Base-by-base conservation (phyloP, 495 filamentous ascomycete species). In the Platismatia glauca region DNA sequence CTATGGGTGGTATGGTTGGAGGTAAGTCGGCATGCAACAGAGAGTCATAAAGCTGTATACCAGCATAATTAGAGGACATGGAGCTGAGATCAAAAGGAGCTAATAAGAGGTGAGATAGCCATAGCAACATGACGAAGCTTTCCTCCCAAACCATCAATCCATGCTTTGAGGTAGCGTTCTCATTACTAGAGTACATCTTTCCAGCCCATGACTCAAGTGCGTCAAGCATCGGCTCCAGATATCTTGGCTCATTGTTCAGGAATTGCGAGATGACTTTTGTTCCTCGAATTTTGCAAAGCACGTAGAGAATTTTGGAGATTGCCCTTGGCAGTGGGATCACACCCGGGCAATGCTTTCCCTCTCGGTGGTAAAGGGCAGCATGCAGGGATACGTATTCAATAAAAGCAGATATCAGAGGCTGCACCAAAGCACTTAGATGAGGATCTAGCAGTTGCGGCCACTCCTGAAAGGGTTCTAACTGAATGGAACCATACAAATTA, bases 401-500 rank as follows among this genome's bases (percentile, higher is more conserved):
- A 65, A 89, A 93, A 41, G 87, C 85, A 70, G 83, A 79, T 24
- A 89, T 85, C 53, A 97, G 78, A 11, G 81, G 77, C 38, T 88
- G 83, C 44, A 98, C 72, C 70, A 95, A 82, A 62, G 76, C 77
- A 62, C 85, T 82, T 52, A 99, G 81, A 71, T 94, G 79, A 1
- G 91, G 86, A 73, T 99, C 94, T n/a, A 99, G 83, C 7, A 99
- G 82, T 71, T 99, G 94, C 24, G 94, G 93, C 68, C 90, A 87
- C 76, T 97, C 94, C 79, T 96, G 94, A 70, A 97, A 97, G 41
- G 87, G 89, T 64, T 96, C 91, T 38, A 98, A 79, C 79, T 95
- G 48, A 15, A 22, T 3, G 11, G 29, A 0, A 38, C 3, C 41
- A 3, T 9, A 29, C 7, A 18, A 18, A 27, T 65, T 29, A 65